Base-by-base conservation (phyloP, 257 asterid species). In the Prunella vulgaris region DNA sequence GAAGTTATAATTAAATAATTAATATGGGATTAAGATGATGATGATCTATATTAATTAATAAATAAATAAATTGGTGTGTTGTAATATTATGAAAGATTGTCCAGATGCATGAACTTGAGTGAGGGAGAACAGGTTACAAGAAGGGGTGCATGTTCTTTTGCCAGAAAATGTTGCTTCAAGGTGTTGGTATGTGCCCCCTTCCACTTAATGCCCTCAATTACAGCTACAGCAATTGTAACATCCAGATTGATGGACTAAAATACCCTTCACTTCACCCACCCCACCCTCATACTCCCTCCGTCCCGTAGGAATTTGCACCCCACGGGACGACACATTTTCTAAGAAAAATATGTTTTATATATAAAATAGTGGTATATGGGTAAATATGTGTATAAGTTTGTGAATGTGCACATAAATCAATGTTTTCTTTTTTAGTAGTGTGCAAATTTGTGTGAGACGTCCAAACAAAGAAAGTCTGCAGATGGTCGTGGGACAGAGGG, bases 71-170 rank as follows among this genome's bases (percentile, higher is more conserved):
- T 54, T 63, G 5, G 59, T 22, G 49, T 17, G 51, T 18, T 57
- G 28, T 76, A 67, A 68, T 75, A 42, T 57, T 48, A 44, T 63
- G 66, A 21, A 59, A 74, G 69, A 59, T 63, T 71, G 83, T 58
- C 38, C 10, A 66, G 83, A 73, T 84, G 90, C 87, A 81, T 87
- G 87, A 49, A 84, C 74, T 17, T 70, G 60, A 73, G 46, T 60
- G 74, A 66, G 61, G 68, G 38, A 77, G 68, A 65, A 74, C 75
- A 49, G 70, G 69, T 73, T 76, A 76, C 76, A 72, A 80, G 84
- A 81, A 81, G 82, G 76, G 44, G 2, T 71, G 83, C 92, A 86
- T 78, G 83, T 83, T 82, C 87, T 74, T 69, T 42, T 82, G 86
- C 77, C 83, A 74, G 76, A 78, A 79, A 74, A 52, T 86, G 82